Evolutionary conservation across 2,329 filamentous ascomycete genomes (phyloP), one percentile per base, ranked within the genome.

Genomic region (Fusarium tjaetaba): DNA sequence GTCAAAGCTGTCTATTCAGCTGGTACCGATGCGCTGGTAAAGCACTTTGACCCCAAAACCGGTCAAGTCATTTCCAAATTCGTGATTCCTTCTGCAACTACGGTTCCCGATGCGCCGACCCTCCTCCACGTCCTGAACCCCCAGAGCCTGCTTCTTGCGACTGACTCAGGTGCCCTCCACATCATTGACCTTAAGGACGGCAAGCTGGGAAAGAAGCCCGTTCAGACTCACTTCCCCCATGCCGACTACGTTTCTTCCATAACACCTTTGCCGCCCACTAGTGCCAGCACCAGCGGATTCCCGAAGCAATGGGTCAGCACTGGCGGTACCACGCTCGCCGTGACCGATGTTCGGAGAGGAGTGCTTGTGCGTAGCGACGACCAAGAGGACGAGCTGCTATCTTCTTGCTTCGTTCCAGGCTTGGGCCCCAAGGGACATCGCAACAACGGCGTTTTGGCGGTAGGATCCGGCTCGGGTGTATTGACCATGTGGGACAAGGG

Each of bases 251-350:
- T 99, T 61, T 96, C 95, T 38, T 95, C 94, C 56, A 87, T 99
- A 49, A 93, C 94, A 2, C 91, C 95, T 2, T 88, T 99, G 1
- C 95, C 95, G 0, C 89, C 95, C 0, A 92, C 93, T 4, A 88
- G 91, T 36, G 90, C 93, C 63, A 96, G 93, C 81, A 97, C 94
- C 0, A 96, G 93, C 24, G 95, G 95, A 10, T 96, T 94, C 81
- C 91, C 94, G 77, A 97, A 97, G 83, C 96, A 98, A 84, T 99
- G 95, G 93, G 89, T 98, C 59, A 96, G 93, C 42, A 98, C 95
- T 0, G 96, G 96, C 39, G 95, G 95, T 49, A 96, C 94, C 4
- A 98, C 96, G 1, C 85, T 99, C 26, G 94, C 95, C 4, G 92
- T 98, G 42, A 97, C 95, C 0, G 96, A 99, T 80, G 86, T 98